Evolutionary conservation across 805 yeast genomes (phyloP), one percentile per base, ranked within the genome.

Genomic region (Nakazawaea sp.): DNA sequence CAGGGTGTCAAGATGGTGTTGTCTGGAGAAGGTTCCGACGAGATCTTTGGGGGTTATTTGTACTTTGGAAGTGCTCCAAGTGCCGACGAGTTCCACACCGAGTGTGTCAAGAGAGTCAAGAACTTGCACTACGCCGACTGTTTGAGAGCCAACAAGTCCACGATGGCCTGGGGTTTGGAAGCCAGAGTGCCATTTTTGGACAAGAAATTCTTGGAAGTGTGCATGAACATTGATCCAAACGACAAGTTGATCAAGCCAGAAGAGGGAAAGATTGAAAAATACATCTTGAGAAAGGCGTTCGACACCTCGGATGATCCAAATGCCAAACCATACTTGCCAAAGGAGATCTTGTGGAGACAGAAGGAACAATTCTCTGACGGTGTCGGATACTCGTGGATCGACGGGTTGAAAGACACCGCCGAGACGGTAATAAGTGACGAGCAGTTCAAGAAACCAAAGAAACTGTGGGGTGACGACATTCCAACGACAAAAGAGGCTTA

Each of bases 131-230:
- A 79, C 51, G 87, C 97, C 44, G 99, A 92, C 70, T 90, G 97
- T 71, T 70, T 92, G 60, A 82, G 99, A 66, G 99, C 99, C 47
- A 92, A 92, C 84, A 92, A 92, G 69, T 89, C 97, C 24, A 92
- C 99, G 42, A 86, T 92, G 96, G 97, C 99, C 30, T 92, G 99
- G 99, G 99, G 99, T 63, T 75, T 92, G 47, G 99, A 92, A 70
- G 98, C 98, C 44, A 84, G 99, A 68, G 98, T 92, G 50, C 99
- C 99, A 50, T 92, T 92, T 84, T 75, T 92, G 67, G 99, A 92
- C 68, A 85, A 80, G 68, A 73, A 80, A 59, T 92, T 92, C 75
- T 69, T 92, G 62, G 86, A 90, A 54, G 76, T 85, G 31, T 78
- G 94, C 62, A 82, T 92, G 96, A 82, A 83, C 82, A 84, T 92